Evolutionary conservation across 2,329 filamentous ascomycete species (phyloP).

Genomic region (Orbilia blumenaviensis): DNA sequence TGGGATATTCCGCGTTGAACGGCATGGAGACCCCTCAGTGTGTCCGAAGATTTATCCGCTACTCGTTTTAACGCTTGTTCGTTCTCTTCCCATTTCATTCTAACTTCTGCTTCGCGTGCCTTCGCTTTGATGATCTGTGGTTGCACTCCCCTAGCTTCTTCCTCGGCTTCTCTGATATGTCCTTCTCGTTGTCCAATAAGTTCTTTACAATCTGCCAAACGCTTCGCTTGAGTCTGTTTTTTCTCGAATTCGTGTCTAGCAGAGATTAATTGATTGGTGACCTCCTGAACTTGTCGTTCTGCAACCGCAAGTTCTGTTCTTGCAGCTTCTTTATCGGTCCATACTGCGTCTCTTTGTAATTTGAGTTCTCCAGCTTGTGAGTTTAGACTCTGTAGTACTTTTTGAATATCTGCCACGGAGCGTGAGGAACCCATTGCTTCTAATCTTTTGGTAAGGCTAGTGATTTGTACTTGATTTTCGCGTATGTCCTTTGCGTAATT

Average conservation of each 20-base stretch:
- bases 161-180: slow-evolving; percentile 72
- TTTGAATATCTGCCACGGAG: slow-evolving; percentile 84
- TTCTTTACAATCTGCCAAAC: slow-evolving; percentile 32
- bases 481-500: slow-evolving; percentile 77
- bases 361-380: slow-evolving; percentile 73
- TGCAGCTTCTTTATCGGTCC: slow-evolving; percentile 70
- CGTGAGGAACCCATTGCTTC: slow-evolving; percentile 72
- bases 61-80: slow-evolving; percentile 77
- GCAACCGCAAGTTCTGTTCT: slow-evolving; percentile 54
- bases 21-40: slow-evolving; percentile 78
- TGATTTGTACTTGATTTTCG: slow-evolving; percentile 76
- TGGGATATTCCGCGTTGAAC: slow-evolving; percentile 79
- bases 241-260: slow-evolving; percentile 80
- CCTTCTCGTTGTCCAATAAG: slow-evolving; percentile 26
- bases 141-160: slow-evolving; percentile 76
- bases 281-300: slow-evolving; percentile 67
- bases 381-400: slow-evolving; percentile 73
- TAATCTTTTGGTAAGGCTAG: slow-evolving; percentile 78
- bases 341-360: slow-evolving; percentile 73
- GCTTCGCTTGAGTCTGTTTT: slow-evolving; percentile 64
- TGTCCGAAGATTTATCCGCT: slow-evolving; percentile 76
- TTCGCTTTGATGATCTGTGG: slow-evolving; percentile 80
- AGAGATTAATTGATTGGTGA: slow-evolving; percentile 75
- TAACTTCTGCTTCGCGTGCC: slow-evolving; percentile 78
- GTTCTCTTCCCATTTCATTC: slow-evolving; percentile 74